These are phyloP conservation scores for Rachicladosporium sp. DNA, from an alignment of 2,329 filamentous ascomycete species.

Conservation along the genomic window DNA sequence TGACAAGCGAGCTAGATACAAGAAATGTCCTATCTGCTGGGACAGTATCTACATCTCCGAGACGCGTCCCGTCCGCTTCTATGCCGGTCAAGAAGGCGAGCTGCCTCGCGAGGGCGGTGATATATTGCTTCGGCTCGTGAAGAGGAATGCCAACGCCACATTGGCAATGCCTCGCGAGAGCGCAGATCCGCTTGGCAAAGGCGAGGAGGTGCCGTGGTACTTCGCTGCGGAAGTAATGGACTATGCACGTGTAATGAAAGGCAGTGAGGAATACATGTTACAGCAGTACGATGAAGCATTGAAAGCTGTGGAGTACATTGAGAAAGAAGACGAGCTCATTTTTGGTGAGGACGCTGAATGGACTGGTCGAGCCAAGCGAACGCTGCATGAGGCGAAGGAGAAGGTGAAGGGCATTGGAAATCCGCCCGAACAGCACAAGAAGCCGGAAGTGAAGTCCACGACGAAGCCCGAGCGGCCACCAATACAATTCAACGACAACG, in stretches of 20 bases:
- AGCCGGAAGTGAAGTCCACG: slow-evolving; percentile 34
- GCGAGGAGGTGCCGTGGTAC: slow-evolving; percentile 83
- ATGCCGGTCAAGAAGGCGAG: slow-evolving; percentile 73
- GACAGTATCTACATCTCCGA: slow-evolving; percentile 90
- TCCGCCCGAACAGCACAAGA: slow-evolving; percentile 42
- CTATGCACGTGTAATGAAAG: slow-evolving; percentile 92
- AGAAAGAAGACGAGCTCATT: slow-evolving; percentile 77
- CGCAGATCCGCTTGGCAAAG: slow-evolving; percentile 53
- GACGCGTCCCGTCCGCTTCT: slow-evolving; percentile 79
- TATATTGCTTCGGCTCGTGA: slow-evolving; percentile 77
- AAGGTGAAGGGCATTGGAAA: slow-evolving; percentile 58
- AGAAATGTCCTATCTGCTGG: slow-evolving; percentile 93
- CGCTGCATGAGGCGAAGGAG: slow-evolving; percentile 64
- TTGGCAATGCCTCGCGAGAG: slow-evolving; percentile 78
- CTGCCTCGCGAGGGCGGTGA: slow-evolving; percentile 75
- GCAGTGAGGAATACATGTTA: slow-evolving; percentile 75
- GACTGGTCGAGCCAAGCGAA: slow-evolving; percentile 70
- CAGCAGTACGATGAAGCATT: slow-evolving; percentile 73
- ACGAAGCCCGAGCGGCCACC: slow-evolving; percentile 25
- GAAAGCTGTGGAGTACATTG: slow-evolving; percentile 58
- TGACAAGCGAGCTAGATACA: slow-evolving; percentile 66
- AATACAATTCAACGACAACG: slow-evolving; percentile 36
- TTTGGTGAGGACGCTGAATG: slow-evolving; percentile 91
- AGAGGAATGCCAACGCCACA: slow-evolving; percentile 66
- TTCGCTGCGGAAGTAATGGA: slow-evolving; percentile 88